Base-by-base conservation (phyloP, 2,329 filamentous ascomycete genomes). In the Huntiella omanensis region DNA sequence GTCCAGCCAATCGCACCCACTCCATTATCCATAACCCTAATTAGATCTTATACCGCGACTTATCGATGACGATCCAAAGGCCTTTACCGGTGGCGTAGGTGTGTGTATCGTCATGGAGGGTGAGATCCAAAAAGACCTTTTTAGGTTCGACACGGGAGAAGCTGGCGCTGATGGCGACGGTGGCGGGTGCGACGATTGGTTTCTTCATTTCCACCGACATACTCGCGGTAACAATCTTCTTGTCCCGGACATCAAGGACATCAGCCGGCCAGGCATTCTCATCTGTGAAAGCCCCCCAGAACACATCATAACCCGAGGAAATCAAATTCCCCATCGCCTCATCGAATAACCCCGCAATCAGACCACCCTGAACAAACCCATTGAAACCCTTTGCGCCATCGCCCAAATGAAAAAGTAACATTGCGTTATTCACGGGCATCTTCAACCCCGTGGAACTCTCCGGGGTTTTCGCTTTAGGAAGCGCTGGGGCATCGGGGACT, bases 291-390 rank as follows among this genome's bases (percentile, higher is more conserved):
- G 17, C 1, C 11, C 12, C 15, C 22, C 15, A 10, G 7, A 33
- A 34, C 5, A 16, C 42, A 28, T 52, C 33, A 40, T 53, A 47
- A 38, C 56, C 57, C 42, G 50, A 37, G 17, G 53, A 51, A 15
- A 56, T 43, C 28, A 58, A 43, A 19, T 42, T 43, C 17, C 54
- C 55, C 56, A 58, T 58, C 33, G 53, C 53, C 46, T 59, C 57
- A 50, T 58, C 57, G 12, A 58, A 52, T 6, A 56, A 6, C 6
- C 52, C 42, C 5, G 50, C 36, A 8, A 54, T 46, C 2, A 59
- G 44, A 4, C 56, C 57, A 32, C 56, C 57, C 43, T 59, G 55
- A 2, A 50, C 46, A 5, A 52, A 45, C 19, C 52, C 55, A 40
- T 53, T 55, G 48, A 55, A 57, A 4, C 57, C 55, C 12, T 53